Conservation (phyloP, 192 early-diverging fungal genomes). For the Polychytrium aggregatum region DNA sequence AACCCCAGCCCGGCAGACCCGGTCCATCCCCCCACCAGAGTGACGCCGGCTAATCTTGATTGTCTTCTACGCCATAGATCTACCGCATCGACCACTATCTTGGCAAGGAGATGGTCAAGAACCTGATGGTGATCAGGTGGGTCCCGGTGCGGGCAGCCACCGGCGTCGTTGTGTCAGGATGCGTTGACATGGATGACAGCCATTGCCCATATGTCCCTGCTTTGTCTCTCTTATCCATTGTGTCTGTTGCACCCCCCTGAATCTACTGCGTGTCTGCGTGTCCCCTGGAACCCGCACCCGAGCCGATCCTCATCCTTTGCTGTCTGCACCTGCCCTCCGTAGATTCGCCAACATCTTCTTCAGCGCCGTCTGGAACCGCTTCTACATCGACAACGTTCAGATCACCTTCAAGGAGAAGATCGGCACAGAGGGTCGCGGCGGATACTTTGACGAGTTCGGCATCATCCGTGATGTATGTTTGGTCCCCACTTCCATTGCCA, state of each 20-base stretch:
- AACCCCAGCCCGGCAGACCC: too few relatives aligned
- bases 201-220: too few relatives aligned
- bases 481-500: too few relatives aligned
- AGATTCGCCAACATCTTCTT: conserved; percentile 90
- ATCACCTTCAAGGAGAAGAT: conserved; percentile 98
- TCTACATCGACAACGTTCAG: conserved; percentile 84
- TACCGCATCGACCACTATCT: conserved; percentile 99
- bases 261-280: too few relatives aligned
- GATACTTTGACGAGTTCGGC: conserved; percentile 98
- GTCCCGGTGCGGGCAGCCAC: too few relatives aligned
- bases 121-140: conserved; percentile 74
- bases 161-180: too few relatives aligned
- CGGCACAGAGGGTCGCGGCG: conserved; percentile 93
- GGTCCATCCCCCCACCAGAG: too few relatives aligned
- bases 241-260: too few relatives aligned
- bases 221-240: too few relatives aligned
- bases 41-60: background rate
- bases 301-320: conserved; percentile 1
- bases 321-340: too few relatives aligned
- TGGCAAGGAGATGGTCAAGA: conserved; percentile 99
- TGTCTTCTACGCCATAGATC: conserved; percentile 39
- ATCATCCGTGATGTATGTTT: conserved; percentile 88
- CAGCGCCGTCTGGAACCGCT: conserved; percentile 82
- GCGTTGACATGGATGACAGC: background rate
- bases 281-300: background rate